phyloP scores from a whole-genome alignment of 129 eudicot genomes.

The Flaveria ramosissima region DNA sequence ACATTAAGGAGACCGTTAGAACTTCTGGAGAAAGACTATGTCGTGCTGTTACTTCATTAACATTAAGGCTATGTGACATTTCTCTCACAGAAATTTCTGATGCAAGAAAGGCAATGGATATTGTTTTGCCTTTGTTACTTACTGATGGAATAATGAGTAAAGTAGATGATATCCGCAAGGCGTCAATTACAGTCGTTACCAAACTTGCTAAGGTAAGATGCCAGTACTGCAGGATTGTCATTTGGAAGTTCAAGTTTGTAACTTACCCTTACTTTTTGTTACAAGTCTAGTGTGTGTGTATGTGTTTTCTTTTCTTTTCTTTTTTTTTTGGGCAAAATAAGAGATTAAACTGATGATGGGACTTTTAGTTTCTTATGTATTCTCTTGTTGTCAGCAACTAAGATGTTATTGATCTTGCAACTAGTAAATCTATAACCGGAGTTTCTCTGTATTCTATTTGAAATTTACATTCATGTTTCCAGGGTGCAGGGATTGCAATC shows the following conservation, averaged over 20 bases:
- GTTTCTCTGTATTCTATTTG: constrained; percentile 8
- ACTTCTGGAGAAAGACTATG: constrained; percentile 87
- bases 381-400: constrained; percentile 5
- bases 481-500: constrained; percentile 93
- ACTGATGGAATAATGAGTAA: constrained; percentile 97
- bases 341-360: not conserved
- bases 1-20: constrained; percentile 93
- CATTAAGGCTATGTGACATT: constrained; percentile 85
- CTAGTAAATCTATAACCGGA: not conserved
- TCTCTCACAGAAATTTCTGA: constrained; percentile 77
- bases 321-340: not conserved
- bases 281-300: not conserved
- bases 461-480: constrained; percentile 29
- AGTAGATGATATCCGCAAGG: constrained; percentile 92
- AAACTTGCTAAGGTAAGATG: constrained; percentile 83
- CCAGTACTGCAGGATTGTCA: not conserved
- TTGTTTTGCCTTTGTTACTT: constrained; percentile 82
- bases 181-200: constrained; percentile 80
- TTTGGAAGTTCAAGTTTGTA: constrained; percentile 7
- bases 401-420: not conserved
- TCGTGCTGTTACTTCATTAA: constrained; percentile 74
- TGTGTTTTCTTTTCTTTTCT: too few species aligned
- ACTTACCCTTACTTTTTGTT: not conserved
- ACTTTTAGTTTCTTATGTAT: not conserved
- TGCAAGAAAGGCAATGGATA: constrained; percentile 76